Base-by-base conservation (phyloP, 768 basidiomycete species). In the Leccinum obscurum region DNA sequence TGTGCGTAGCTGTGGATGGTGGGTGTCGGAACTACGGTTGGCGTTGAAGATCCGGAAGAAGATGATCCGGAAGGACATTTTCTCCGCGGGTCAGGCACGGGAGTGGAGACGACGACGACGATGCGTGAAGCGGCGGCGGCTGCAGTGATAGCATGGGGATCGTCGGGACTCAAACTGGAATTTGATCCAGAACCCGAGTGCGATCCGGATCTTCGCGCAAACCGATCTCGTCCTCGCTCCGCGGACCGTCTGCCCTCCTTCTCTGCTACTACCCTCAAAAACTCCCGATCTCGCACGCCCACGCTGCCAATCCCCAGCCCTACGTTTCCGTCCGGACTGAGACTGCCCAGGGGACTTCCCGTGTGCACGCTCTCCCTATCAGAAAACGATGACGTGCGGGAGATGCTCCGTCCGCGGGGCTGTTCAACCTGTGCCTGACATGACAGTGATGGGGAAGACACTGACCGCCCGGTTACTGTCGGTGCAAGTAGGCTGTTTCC, bases 341-440 rank as follows among this genome's bases (percentile, higher is more conserved):
- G 35, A 52, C 72, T 76, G 37, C 76, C 75, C 20, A 75, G 49
- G n/a, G 75, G 74, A 54, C 72, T 77, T 34, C 75, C 78, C 6
- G 74, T 62, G 26, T 67, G 61, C 61, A 76, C 58, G 55, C 76
- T 72, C 15, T 81, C 81, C 9, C 81, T 77, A 62, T 85, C 85
- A 54, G 82, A 83, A 49, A 83, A 84, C 1, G 85, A 83, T 15
- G 84, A 77, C 6, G 80, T 81, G 41, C 85, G 80, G 20, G 84
- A 79, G 53, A 75, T 76, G 46, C 85, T 85, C 22, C 86, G 77
- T 3, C 87, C 86, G 14, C 87, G 80, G 24, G 62, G 28, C 17
- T 70, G 72, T 39, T 69, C 76, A 7, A 55, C 70, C 57, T 72
- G 73, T 44, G 68, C 68, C 41, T 72, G 72, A 41, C 71, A 72